These are phyloP conservation scores for Fusarium sterilihyphosum DNA, from an alignment of 2,329 filamentous ascomycete genomes.

Conservation along the genomic window DNA sequence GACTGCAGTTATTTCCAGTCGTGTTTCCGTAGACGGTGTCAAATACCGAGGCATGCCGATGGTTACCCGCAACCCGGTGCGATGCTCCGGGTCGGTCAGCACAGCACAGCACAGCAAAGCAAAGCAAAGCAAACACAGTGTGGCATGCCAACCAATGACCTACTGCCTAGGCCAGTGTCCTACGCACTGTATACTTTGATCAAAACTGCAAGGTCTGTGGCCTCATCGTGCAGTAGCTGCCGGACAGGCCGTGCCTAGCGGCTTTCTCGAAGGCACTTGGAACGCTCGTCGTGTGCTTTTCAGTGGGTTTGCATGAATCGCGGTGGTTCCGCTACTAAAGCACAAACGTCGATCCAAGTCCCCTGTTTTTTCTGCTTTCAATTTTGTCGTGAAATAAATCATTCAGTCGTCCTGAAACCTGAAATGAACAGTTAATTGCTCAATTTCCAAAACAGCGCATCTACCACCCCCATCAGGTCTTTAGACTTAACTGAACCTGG, in stretches of 20 bases:
- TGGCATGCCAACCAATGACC: not conserved
- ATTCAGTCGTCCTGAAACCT: not conserved
- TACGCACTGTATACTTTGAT: slow-evolving; percentile 36
- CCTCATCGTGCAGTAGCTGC: slow-evolving; percentile 45
- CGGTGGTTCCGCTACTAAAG: slow-evolving; percentile 3
- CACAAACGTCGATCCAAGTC: not conserved
- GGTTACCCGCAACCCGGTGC: not conserved
- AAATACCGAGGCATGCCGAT: slow-evolving; percentile 14
- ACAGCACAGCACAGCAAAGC: no score
- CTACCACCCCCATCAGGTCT: slow-evolving; percentile 3
- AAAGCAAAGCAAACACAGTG: slow-evolving; percentile 34
- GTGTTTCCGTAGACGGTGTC: slow-evolving; percentile 11
- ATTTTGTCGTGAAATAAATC: not conserved
- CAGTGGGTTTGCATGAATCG: slow-evolving; percentile 31
- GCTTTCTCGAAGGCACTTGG: slow-evolving; percentile 40
- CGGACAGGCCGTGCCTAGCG: slow-evolving; percentile 38
- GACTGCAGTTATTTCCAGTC: slow-evolving; percentile 17
- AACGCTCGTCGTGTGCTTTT: slow-evolving; percentile 32
- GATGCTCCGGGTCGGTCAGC: no score
- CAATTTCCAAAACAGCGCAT: slow-evolving; percentile 22
- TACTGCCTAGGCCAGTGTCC: not conserved
- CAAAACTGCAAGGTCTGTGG: slow-evolving; percentile 14
- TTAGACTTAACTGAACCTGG: slow-evolving; percentile 35
- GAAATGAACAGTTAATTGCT: slow-evolving; percentile 8
- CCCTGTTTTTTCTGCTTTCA: not conserved